Base-by-base conservation (phyloP, 371 early-diverging fungal genomes). In the Mucor irregularis region DNA sequence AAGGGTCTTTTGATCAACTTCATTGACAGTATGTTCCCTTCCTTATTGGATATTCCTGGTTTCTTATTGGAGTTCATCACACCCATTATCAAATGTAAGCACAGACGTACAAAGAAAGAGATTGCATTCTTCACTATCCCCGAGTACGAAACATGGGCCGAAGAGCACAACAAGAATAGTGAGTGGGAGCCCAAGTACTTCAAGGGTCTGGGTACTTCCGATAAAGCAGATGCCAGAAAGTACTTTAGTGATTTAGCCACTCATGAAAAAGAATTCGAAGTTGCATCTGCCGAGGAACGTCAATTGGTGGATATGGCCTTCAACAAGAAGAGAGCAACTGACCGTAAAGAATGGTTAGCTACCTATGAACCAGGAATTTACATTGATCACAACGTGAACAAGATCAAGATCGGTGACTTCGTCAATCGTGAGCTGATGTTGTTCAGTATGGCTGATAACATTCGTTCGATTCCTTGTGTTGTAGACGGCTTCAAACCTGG, bases 401-500 rank as follows among this genome's bases (percentile, higher is more conserved):
- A 84, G 30, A 96, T 99, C 61, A 79, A 87, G 21, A 91, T 99
- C 28, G 66, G 76, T 1, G 98, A 99, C 61, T 99, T 99, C 72
- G 92, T 99, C 64, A 96, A 99, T 69, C 91, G 88, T 68, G 99
- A 99, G 71, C 81, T 99, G 38, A 96, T 99, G 70, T 78, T 98
- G 17, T 99, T 98, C 80, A 90, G 81, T 68, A 94, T 98, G 83
- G 99, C 99, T 0, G 99, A 99, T 70, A 99, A 99, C 64, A 81
- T 91, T 13, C 88, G 99, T 33, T 96, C 97, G 1, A 99, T 99
- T 61, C 99, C 99, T 3, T 93, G 87, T n/a, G 80, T 94, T 8
- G 89, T 99, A 1, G 99, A 99, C 74, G 99, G 99, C 2, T 81
- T 99, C 24, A 99, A 99, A 74, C 99, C 99, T 4, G 98, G 97